A percentile compares a stretch with the other conserved stretches of the same genome.
Evolutionary conservation across 768 basidiomycete genomes (phyloP).

Genomic region (Mycena pura): DNA sequence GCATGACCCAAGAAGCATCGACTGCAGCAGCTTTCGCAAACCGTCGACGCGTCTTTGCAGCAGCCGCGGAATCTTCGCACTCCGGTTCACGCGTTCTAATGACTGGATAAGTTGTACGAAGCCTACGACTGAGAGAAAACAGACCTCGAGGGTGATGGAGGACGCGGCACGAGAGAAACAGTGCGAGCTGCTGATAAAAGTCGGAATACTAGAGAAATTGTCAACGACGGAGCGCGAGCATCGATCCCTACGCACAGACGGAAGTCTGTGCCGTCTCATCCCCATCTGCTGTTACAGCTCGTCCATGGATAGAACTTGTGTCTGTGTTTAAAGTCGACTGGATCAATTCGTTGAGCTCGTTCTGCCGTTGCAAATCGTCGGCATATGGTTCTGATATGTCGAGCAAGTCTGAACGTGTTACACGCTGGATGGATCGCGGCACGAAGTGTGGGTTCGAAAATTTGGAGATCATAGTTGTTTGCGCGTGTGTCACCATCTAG

Average conservation of each 20-base stretch:
- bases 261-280: conserved; percentile 2
- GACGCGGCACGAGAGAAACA: conserved; percentile 52
- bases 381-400: conserved; percentile 13
- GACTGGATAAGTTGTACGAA: neutral
- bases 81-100: conserved; percentile 56
- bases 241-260: conserved; percentile 1
- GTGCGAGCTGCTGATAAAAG: conserved; percentile 53
- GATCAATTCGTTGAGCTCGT: conserved; percentile 28
- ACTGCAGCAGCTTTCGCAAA: conserved; percentile 49
- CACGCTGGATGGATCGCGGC: conserved; percentile 36
- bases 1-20: conserved; percentile 39
- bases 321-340: conserved; percentile 6
- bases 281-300: neutral
- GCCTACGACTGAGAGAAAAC: conserved; percentile 10
- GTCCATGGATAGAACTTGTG: conserved; percentile 6
- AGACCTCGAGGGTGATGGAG: conserved; percentile 48
- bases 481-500: neutral
- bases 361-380: conserved; percentile 21
- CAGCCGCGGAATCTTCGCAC: conserved; percentile 51
- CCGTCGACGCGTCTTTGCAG: conserved; percentile 50
- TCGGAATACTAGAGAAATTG: conserved; percentile 48
- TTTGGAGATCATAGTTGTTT: conserved; percentile 36
- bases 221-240: conserved; percentile 13
- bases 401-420: conserved; percentile 44
- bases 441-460: conserved; percentile 56